Evolutionary conservation across 306 rosid species (phyloP).

Genomic region (Vigna mungo): DNA sequence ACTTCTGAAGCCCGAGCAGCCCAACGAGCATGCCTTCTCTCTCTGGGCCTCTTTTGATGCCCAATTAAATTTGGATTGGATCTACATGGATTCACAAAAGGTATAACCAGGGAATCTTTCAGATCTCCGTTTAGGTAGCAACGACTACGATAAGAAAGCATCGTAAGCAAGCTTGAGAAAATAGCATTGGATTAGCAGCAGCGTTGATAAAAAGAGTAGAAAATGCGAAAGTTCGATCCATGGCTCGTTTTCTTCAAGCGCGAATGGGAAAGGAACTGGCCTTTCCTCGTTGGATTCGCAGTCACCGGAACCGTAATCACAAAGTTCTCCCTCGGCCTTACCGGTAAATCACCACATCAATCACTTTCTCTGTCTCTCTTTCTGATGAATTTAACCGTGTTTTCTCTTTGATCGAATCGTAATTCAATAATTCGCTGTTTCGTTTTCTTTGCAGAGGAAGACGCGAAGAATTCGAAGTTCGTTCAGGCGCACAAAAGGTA

Average conservation of each 20-base stretch:
- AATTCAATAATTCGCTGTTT: constrained; percentile 2
- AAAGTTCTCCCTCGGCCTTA: constrained; percentile 62
- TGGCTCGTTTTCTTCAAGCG: constrained; percentile 85
- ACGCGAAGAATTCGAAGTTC: constrained; percentile 41
- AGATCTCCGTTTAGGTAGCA: not conserved
- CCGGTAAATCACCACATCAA: constrained; percentile 48
- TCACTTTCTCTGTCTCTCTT: not conserved
- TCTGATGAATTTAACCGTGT: not conserved
- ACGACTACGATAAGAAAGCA: not conserved
- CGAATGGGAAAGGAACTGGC: constrained; percentile 82
- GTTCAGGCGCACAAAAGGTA: constrained; percentile 44
- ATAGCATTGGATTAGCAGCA: not conserved
- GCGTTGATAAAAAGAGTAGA: not conserved
- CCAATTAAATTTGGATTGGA: constrained; percentile 4
- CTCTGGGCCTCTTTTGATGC: not conserved
- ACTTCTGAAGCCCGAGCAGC: not conserved
- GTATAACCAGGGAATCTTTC: not conserved
- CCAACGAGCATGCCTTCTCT: not conserved
- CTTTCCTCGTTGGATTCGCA: constrained; percentile 76
- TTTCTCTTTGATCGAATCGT: not conserved
- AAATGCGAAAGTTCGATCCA: constrained; percentile 69
- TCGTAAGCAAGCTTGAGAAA: not conserved
- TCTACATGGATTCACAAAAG: not conserved
- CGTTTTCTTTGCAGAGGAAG: constrained; percentile 40
- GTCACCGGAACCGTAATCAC: constrained; percentile 63